Percentiles rank a stretch among this genome's conserved stretches.
phyloP scores from a whole-genome alignment of 164 flowering plant genomes.

The Annona cherimola region DNA sequence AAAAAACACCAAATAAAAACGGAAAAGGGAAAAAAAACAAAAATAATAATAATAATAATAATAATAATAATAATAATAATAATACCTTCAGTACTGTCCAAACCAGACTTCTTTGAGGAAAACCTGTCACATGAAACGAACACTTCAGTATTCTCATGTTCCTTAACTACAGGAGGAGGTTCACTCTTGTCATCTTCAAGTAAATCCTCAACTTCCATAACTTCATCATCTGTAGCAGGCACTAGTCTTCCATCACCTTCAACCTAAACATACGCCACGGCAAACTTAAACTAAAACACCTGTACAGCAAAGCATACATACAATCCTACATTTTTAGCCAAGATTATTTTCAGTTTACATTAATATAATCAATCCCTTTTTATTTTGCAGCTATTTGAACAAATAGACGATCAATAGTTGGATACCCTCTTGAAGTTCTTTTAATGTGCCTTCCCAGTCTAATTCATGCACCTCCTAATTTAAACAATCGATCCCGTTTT shows the following conservation, averaged over 20 bases:
- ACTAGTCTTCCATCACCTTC: slow-evolving; percentile 30
- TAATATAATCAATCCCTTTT: too few species aligned
- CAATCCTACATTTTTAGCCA: too few species aligned
- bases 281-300: not conserved
- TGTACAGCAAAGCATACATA: too few species aligned
- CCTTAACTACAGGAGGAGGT: slow-evolving; percentile 28
- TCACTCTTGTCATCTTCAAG: slow-evolving; percentile 44
- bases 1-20: not conserved
- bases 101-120: slow-evolving; percentile 22
- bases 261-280: slow-evolving; percentile 37
- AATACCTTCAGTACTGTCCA: slow-evolving; percentile 38
- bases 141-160: slow-evolving; percentile 24
- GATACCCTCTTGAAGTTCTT: too few species aligned
- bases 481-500: too few species aligned
- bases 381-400: too few species aligned
- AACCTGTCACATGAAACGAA: slow-evolving; percentile 20
- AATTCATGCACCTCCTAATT: too few species aligned
- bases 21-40: not conserved
- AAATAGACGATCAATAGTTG: too few species aligned
- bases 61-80: not conserved
- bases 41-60: slow-evolving; percentile 2
- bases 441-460: too few species aligned
- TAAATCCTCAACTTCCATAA: slow-evolving; percentile 73
- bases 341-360: too few species aligned
- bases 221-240: slow-evolving; percentile 54